Evolutionary conservation across 2,329 filamentous ascomycete genomes (phyloP), one percentile per base, ranked within the genome.

Genomic region (Blastomyces emzantsi): DNA sequence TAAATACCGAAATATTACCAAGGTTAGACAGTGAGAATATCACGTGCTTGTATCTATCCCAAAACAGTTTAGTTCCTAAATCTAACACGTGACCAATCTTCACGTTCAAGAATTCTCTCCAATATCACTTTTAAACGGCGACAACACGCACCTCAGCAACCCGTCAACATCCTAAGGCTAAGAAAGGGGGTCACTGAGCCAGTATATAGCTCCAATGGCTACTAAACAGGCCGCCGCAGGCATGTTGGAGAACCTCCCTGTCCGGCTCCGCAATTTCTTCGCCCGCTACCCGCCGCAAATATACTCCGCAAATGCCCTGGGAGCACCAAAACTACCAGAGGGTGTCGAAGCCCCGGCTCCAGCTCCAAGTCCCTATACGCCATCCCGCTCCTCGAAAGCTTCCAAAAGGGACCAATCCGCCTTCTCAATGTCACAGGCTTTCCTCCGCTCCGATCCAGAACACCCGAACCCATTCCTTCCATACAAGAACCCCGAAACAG

Each of bases 191-290:
- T 15, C 17, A 49, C 51, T 28, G 22, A 43, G 36, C 43, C 30
- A 9, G 36, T 30, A 58, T n/a, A 45, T 39, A 58, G 30, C 30
- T 36, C 54, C 61, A 57, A 68, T 68, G 67, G 64, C 67, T 39
- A 56, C 63, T 25, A 61, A 45, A 63, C 63, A 66, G 25, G 60
- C 64, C 8, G 63, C 64, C 49, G 25, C 52, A 1, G 63, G 60
- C 52, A 81, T 91, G 64, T 89, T 89, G 65, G 85, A 87, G 77
- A 81, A 84, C 68, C 85, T 97, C 51, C 94, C 92, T 9, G 81
- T 85, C 62, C 88, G 88, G 51, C 85, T 99, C 56, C 85, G 89
- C 73, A 86, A 87, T 71, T 97, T 99, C 83, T 89, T 99, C 77
- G 88, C 89, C 64, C 89, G 90, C 68, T 97, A 93, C 76, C 94